These are phyloP conservation scores for Ophiostoma tasmaniense DNA, from an alignment of 2,329 filamentous ascomycete species.

Conservation along the genomic window DNA sequence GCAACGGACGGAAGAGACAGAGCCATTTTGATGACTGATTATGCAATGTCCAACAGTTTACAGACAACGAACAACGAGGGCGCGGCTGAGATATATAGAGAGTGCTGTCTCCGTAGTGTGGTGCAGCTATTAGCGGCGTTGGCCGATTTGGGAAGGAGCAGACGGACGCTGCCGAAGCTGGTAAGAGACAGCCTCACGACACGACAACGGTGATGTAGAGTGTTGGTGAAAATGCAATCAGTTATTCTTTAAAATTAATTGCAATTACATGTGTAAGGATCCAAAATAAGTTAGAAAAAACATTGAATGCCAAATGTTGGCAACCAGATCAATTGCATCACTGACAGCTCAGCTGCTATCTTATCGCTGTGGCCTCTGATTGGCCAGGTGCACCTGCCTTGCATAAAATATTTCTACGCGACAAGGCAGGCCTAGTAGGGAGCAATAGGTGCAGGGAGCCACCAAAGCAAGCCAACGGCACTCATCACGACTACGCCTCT, in stretches of 20 bases:
- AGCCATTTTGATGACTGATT: slow-evolving; percentile 7
- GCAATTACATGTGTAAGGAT: background rate
- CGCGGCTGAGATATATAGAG: background rate
- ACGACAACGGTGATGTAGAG: background rate
- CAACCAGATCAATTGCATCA: background rate
- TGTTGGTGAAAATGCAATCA: too few species aligned
- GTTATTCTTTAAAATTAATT: too few species aligned
- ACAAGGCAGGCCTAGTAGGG: slow-evolving; percentile 7
- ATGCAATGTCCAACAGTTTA: background rate
- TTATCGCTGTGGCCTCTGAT: slow-evolving; percentile 18
- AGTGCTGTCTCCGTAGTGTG: slow-evolving; percentile 2
- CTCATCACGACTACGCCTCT: background rate
- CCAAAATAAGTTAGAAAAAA: background rate
- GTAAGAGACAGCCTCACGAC: background rate
- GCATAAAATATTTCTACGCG: slow-evolving; percentile 19
- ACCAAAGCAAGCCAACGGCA: slow-evolving; percentile 2
- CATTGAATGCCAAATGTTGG: background rate
- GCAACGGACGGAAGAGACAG: slow-evolving; percentile 48
- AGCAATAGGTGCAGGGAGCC: slow-evolving; percentile 4
- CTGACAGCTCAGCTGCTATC: slow-evolving; percentile 9
- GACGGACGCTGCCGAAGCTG: slow-evolving; percentile 13
- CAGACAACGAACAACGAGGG: background rate
- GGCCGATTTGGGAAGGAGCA: slow-evolving; percentile 13
- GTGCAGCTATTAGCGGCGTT: slow-evolving; percentile 11
- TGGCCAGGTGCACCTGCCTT: slow-evolving; percentile 13